Evolutionary conservation across 352 stramenopile genomes (phyloP).

Genomic region (Phytophthora litchii): DNA sequence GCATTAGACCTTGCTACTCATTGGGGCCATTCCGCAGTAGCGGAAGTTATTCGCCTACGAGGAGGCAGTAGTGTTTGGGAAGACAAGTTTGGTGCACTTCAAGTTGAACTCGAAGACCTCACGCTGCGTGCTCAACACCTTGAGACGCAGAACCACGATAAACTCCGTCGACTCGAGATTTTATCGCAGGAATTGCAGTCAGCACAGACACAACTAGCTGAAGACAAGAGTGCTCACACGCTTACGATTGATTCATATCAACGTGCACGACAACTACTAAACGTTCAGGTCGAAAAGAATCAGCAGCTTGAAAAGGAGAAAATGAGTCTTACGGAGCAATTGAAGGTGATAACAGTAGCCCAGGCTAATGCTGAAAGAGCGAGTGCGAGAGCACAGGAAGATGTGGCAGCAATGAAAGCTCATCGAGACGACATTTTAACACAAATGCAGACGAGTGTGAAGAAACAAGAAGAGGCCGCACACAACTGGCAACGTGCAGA

Average conservation of each 20-base stretch:
- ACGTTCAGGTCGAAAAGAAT: constrained; percentile 2
- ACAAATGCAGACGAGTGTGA: constrained; percentile 52
- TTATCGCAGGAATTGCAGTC: constrained; percentile 39
- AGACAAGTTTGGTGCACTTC: constrained; percentile 72
- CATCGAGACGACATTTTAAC: constrained; percentile 57
- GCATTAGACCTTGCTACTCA: constrained; percentile 74
- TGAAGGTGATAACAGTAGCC: constrained; percentile 36
- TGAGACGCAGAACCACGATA: constrained; percentile 37
- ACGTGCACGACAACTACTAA: constrained; percentile 14
- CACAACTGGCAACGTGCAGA: constrained; percentile 68
- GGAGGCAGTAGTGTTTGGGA: constrained; percentile 76
- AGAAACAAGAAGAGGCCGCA: constrained; percentile 46
- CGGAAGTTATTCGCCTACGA: constrained; percentile 69
- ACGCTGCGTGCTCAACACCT: constrained; percentile 25
- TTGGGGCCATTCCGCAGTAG: constrained; percentile 74
- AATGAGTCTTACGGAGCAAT: constrained; percentile 16
- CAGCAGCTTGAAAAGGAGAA: constrained; percentile 23
- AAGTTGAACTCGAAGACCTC: constrained; percentile 67
- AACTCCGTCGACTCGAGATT: constrained; percentile 24
- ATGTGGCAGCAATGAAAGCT: constrained; percentile 39
- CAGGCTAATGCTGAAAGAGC: constrained; percentile 39
- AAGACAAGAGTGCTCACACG: constrained; percentile 47
- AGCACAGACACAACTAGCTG: constrained; percentile 45
- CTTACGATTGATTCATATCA: constrained; percentile 16
- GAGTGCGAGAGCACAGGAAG: constrained; percentile 28